A percentile compares a stretch with the other conserved stretches of the same genome.
These are phyloP conservation scores for Sabuloglossum arenarium DNA, from an alignment of 495 filamentous ascomycete genomes.

Conservation along the genomic window DNA sequence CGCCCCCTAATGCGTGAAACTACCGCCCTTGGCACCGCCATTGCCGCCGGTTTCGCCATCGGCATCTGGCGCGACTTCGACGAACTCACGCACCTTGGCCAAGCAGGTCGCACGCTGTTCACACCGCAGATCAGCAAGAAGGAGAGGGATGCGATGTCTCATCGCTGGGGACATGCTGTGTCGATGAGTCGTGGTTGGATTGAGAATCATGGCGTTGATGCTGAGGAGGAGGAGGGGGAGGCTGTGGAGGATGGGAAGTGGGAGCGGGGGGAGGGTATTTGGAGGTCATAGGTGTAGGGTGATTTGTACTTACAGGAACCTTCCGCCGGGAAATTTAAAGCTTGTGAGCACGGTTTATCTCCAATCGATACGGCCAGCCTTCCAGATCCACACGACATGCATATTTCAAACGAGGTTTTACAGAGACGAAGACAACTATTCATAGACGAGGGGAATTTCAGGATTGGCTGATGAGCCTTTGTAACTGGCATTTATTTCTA, in stretches of 20 bases:
- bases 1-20: conserved; percentile 86
- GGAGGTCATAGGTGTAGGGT: no score
- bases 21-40: conserved; percentile 81
- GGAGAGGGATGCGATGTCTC: conserved; percentile 47
- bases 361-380: no score
- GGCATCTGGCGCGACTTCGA: conserved; percentile 62
- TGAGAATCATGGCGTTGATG: conserved; percentile 23
- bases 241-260: neutral
- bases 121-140: conserved; percentile 37
- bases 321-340: no score
- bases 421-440: no score
- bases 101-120: conserved; percentile 54
- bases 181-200: conserved; percentile 82
- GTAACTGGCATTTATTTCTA: no score
- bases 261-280: no score
- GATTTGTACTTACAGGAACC: no score
- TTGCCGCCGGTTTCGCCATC: conserved; percentile 77
- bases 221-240: neutral
- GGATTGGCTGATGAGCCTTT: no score
- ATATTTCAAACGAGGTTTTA: no score
- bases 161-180: conserved; percentile 67
- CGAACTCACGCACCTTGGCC: conserved; percentile 63
- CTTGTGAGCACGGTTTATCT: no score
- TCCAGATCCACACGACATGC: no score
- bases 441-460: no score